These are phyloP conservation scores for Eucalyptus virginea DNA, from an alignment of 345 rosid species.

Conservation along the genomic window DNA sequence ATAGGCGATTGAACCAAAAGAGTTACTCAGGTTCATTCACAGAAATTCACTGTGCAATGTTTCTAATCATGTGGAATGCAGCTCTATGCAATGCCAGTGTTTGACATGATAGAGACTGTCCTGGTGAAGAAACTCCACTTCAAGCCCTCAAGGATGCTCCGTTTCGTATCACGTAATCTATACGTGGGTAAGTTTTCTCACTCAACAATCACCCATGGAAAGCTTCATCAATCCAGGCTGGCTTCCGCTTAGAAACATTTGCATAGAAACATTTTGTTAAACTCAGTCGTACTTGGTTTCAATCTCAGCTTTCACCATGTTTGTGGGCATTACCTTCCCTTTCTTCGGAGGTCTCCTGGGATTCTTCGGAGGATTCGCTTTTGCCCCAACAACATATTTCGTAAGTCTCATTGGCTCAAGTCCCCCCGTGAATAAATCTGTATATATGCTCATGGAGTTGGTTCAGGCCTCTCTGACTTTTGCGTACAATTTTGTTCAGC, in stretches of 20 bases:
- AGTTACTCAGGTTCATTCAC: not conserved
- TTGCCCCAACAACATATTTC: constrained; percentile 75
- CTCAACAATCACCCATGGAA: not conserved
- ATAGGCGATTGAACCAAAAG: not conserved
- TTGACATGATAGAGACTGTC: constrained; percentile 53
- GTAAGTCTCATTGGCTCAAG: constrained; percentile 18
- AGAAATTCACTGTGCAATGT: not conserved
- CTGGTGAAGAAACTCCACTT: constrained; percentile 46
- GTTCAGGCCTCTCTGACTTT: not conserved
- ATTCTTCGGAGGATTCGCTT: constrained; percentile 84
- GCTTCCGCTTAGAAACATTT: not conserved
- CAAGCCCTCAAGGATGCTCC: constrained; percentile 18
- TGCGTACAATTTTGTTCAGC: constrained; percentile 10
- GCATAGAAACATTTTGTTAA: not conserved
- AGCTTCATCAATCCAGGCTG: not conserved
- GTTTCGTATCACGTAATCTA: constrained; percentile 26
- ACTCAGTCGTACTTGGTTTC: not conserved
- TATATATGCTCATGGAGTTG: not conserved
- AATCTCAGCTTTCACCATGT: constrained; percentile 54
- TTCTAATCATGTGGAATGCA: not conserved
- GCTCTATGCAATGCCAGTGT: constrained; percentile 63
- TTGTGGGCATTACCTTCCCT: constrained; percentile 57
- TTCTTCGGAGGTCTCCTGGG: constrained; percentile 78
- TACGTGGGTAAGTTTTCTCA: constrained; percentile 34
- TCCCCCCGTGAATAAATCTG: not conserved